These are phyloP conservation scores for Colletotrichum lini DNA, from an alignment of 2,329 filamentous ascomycete species.

Conservation along the genomic window DNA sequence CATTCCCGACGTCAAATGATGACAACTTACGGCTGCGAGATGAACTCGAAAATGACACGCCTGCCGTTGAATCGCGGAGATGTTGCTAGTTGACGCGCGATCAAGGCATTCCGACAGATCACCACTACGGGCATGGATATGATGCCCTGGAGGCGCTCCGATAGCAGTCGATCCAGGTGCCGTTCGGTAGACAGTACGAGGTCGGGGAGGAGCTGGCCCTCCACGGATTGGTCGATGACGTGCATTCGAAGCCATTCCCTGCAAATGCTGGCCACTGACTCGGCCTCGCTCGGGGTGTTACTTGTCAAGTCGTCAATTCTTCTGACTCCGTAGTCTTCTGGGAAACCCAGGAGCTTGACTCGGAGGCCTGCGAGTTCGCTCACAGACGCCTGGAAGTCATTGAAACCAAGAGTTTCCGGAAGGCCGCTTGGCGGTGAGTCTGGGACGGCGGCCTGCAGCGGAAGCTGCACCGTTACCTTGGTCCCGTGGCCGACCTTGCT, in stretches of 20 bases:
- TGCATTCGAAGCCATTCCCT: conserved; percentile 52
- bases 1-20: accelerated
- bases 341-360: conserved; percentile 47
- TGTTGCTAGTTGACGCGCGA: conserved; percentile 47
- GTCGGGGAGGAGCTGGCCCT: conserved; percentile 44
- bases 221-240: conserved; percentile 43
- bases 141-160: not conserved
- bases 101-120: conserved; percentile 51
- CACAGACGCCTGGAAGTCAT: conserved; percentile 49
- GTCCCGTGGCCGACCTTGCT: conserved; percentile 58
- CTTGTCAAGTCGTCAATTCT: conserved; percentile 12
- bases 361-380: conserved; percentile 50
- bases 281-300: conserved; percentile 39
- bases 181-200: conserved; percentile 46
- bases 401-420: conserved; percentile 39
- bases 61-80: conserved; percentile 43
- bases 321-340: not conserved
- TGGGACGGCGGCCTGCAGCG: conserved; percentile 43
- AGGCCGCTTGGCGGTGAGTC: conserved; percentile 7
- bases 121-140: conserved; percentile 45
- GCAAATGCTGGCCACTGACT: conserved; percentile 48
- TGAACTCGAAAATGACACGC: conserved; percentile 52
- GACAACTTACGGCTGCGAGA: conserved; percentile 54
- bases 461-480: conserved; percentile 52
- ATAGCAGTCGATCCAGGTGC: conserved; percentile 17